Evolutionary conservation across 345 rosid genomes (phyloP).

Genomic region (Sonneratia caseolaris): DNA sequence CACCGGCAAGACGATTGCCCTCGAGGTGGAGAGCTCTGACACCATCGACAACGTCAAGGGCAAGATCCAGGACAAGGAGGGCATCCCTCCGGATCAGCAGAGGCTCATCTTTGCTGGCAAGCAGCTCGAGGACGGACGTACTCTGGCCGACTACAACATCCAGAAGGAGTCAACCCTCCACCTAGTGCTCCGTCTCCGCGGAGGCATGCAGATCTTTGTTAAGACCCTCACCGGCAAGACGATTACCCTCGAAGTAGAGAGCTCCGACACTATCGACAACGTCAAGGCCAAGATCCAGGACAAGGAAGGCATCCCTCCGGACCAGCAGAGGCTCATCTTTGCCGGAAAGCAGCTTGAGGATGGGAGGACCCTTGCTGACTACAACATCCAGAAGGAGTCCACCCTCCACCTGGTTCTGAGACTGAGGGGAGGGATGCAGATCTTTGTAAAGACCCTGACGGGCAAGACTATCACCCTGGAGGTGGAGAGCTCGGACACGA

Average conservation of each 20-base stretch:
- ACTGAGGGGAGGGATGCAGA: neutral
- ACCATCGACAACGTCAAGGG: neutral
- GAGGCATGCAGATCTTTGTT: conserved; percentile 6
- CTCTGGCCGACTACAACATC: conserved; percentile 6
- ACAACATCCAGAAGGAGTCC: conserved; percentile 8
- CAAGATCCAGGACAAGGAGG: conserved; percentile 1
- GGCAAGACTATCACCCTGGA: neutral
- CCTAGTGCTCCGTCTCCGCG: conserved; percentile 4
- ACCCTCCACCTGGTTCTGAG: conserved; percentile 6
- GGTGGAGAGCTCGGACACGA: conserved; percentile 2
- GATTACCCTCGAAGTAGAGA: neutral
- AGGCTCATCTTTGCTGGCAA: conserved; percentile 5
- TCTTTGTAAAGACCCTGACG: neutral
- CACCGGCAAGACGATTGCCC: neutral
- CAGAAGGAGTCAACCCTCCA: conserved; percentile 8
- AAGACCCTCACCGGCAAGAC: conserved; percentile 3
- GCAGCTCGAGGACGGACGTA: conserved; percentile 6
- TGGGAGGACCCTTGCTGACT: neutral
- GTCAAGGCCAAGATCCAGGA: no score
- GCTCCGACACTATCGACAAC: neutral
- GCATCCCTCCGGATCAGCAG: conserved; percentile 5
- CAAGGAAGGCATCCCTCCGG: no score
- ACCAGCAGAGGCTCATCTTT: no score
- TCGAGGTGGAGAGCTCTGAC: conserved; percentile 3
- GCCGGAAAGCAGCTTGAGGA: no score